phyloP scores from a whole-genome alignment of 495 filamentous ascomycete genomes.

The Haplographium delicatum region DNA sequence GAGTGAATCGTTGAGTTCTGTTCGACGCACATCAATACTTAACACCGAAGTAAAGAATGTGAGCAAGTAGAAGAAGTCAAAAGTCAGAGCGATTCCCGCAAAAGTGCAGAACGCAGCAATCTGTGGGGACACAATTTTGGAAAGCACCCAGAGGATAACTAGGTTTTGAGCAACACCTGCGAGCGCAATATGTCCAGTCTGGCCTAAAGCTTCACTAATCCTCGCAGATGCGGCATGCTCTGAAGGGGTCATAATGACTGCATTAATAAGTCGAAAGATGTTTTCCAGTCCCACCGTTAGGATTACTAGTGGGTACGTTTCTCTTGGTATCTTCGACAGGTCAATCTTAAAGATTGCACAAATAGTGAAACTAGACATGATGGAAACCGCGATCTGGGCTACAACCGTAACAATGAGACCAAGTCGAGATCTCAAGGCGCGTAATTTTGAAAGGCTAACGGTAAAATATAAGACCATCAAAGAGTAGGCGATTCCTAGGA shows the following conservation, averaged over 20 bases:
- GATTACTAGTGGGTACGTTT: constrained; percentile 65
- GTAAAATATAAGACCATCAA: constrained; percentile 53
- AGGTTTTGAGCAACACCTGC: constrained; percentile 56
- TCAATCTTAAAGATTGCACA: constrained; percentile 58
- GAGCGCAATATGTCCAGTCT: constrained; percentile 60
- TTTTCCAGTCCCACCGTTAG: constrained; percentile 67
- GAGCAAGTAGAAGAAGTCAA: constrained; percentile 65
- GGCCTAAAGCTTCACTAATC: constrained; percentile 61
- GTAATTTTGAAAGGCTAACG: constrained; percentile 51
- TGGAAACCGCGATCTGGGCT: constrained; percentile 60
- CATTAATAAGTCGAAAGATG: constrained; percentile 67
- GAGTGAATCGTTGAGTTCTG: constrained; percentile 47
- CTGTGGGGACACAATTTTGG: constrained; percentile 51
- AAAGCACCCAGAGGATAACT: constrained; percentile 49
- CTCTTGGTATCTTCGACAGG: constrained; percentile 53
- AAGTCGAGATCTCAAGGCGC: constrained; percentile 61
- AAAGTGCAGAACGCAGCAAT: constrained; percentile 67
- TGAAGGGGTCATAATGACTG: constrained; percentile 58
- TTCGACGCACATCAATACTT: constrained; percentile 65
- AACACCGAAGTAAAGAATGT: constrained; percentile 71
- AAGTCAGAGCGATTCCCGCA: constrained; percentile 58
- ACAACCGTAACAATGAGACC: constrained; percentile 62
- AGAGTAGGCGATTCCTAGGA: constrained; percentile 55
- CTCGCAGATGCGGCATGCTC: constrained; percentile 52
- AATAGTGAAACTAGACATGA: constrained; percentile 59